Base-by-base conservation (phyloP, 208 protist genomes). In the Acanthamoeba healyi region DNA sequence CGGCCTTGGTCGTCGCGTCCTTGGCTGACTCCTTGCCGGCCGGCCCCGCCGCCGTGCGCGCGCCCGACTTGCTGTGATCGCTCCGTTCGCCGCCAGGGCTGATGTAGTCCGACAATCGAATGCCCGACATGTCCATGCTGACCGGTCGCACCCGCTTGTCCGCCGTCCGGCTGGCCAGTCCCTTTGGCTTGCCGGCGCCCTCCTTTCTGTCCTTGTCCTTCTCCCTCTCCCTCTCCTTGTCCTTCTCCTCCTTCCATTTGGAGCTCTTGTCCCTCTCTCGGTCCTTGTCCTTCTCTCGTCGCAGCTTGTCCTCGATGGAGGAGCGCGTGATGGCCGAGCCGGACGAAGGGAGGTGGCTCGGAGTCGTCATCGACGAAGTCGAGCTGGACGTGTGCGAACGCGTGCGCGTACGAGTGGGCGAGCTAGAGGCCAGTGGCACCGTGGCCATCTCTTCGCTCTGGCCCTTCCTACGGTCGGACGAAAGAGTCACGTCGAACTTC, bases 101-200 rank as follows among this genome's bases (percentile, higher is more conserved):
- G 61, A 70, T 70, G 32, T 38, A 9, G 10, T 70, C 61, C 29
- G 61, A 12, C 29, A 38, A 22, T 9, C 61, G 61, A 26, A 70
- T 32, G 61, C 61, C 61, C 7, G 61, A 70, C n/a, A 70, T 36
- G 61, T 70, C 61, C 61, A 70, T 70, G 61, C 61, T 70, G 29
- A 70, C 32, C 61, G 61, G 61, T 22, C 61, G 61, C 29, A 32
- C 29, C 17, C 32, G 26, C 61, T 38, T 34, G 61, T 6, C 10
- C 29, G 61, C 29, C 9, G 58, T 2, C 19, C 32, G 61, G 26
- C 61, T 36, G n/a, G 19, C 32, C 61, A 19, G 12, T 15, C 54
- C 19, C 54, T 19, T 61, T 4, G 54, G 2, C 54, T 34, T 70
- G 61, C n/a, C 14, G 1, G 29, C 19, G 61, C 61, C 36, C 29